Base-by-base conservation (phyloP, 768 basidiomycete species). In the Podaxis mareebaensis region DNA sequence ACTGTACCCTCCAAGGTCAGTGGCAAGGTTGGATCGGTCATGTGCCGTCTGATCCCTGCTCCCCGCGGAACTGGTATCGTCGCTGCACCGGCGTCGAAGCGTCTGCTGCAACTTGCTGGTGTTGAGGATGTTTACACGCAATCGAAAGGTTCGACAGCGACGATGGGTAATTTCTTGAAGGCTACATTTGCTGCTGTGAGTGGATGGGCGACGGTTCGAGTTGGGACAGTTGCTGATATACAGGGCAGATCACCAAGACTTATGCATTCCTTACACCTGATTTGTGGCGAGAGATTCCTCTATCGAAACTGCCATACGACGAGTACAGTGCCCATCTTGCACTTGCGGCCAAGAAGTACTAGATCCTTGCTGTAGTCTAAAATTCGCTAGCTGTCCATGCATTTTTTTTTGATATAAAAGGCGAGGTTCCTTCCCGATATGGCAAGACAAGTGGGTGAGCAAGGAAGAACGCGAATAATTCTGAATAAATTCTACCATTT, bases 21-120 rank as follows among this genome's bases (percentile, higher is more conserved):
- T 79, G 97, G 97, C 67, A 99, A 99, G 85, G 92, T 94, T 70
- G 97, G 96, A 66, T 99, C 96, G 66, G 97, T 99, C 80, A 97
- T 95, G 94, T 97, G 95, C 80, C 93, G 96, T 73, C 87, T 99
- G 72, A 96, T 99, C 73, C 96, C 97, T 70, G 97, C 96, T 49
- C 95, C 96, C 61, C 92, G 97, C 70, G 97, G 97, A 74, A 99
- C 97, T 68, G 97, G 96, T 83, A 96, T 99, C 79, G 97, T 99
- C 72, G 97, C 97, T 72, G 97, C 97, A 55, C 97, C 96, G 46
- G 96, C 96, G 52, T 95, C 89, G 67, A 98, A 96, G 85, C 91
- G 96, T 69, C 83, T 99, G 72, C 81, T 99, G 67, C 96, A 99
- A 79, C 85, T 99, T 72, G 97, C 97, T 73, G 97, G 97, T 85